Evolutionary conservation across 2,329 filamentous ascomycete species (phyloP).

Genomic region (Exophiala sp.): DNA sequence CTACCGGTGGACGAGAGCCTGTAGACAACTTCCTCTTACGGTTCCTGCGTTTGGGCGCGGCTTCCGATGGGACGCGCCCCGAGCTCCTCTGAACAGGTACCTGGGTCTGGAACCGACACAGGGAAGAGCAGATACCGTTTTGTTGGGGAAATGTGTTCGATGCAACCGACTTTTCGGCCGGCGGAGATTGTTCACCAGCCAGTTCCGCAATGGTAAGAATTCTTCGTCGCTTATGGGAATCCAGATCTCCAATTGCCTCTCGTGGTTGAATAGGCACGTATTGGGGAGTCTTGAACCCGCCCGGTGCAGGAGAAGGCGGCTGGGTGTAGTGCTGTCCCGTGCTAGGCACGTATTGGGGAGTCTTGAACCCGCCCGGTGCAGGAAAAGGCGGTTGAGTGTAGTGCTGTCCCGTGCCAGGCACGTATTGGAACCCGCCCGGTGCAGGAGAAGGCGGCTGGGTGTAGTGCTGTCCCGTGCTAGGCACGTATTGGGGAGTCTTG

Average conservation of each 20-base stretch:
- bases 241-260: conserved; percentile 4
- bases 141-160: not conserved
- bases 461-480: not conserved
- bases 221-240: not conserved
- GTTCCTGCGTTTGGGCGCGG: not conserved
- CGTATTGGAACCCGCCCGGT: not conserved
- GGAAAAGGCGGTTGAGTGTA: conserved; percentile 3
- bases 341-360: not conserved
- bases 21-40: not conserved
- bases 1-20: conserved; percentile 1
- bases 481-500: not conserved
- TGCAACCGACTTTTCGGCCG: not conserved
- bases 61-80: not conserved
- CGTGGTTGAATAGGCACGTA: conserved; percentile 1
- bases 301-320: conserved; percentile 5
- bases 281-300: conserved; percentile 1
- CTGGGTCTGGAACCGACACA: conserved; percentile 3
- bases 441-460: conserved; percentile 4
- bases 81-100: not conserved
- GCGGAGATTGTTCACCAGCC: not conserved
- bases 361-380: not conserved
- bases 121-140: not conserved
- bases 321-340: not conserved
- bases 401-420: no score
- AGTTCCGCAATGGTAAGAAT: not conserved